Evolutionary conservation across 225 moss, liverwort and hornwort species (phyloP).

Genomic region (Rhytidiadelphus loreus): DNA sequence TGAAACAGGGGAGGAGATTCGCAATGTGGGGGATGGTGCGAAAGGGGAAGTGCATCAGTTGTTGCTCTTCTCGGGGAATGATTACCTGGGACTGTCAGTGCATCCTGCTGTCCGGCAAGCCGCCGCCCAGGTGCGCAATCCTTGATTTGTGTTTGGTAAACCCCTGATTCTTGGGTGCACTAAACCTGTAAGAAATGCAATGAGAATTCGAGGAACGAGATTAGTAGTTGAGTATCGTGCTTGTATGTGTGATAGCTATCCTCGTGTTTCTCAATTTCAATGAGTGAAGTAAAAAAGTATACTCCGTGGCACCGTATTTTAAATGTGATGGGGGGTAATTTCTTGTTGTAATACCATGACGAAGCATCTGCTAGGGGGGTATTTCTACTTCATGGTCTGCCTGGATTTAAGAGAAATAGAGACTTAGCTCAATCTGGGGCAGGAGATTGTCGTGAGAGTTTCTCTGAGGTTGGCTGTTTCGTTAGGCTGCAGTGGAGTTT

Average conservation of each 20-base stretch:
- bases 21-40: background rate
- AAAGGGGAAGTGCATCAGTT: conserved; percentile 39
- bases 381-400: background rate
- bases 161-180: background rate
- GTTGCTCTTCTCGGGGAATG: conserved; percentile 88
- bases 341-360: background rate
- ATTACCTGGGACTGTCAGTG: conserved; percentile 79
- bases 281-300: background rate
- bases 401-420: background rate
- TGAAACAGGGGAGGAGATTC: conserved; percentile 34
- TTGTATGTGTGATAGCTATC: background rate
- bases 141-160: background rate
- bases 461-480: conserved; percentile 22
- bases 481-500: conserved; percentile 85
- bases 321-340: background rate
- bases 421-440: background rate
- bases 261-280: background rate
- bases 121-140: conserved; percentile 59
- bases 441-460: background rate
- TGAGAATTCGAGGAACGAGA: background rate
- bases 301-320: too few species aligned
- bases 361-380: background rate
- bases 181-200: background rate
- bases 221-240: background rate
- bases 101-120: conserved; percentile 87